Evolutionary conservation across 495 filamentous ascomycete species (phyloP), one percentile per base, ranked within the genome.

Genomic region (Achaetomiella virescens): DNA sequence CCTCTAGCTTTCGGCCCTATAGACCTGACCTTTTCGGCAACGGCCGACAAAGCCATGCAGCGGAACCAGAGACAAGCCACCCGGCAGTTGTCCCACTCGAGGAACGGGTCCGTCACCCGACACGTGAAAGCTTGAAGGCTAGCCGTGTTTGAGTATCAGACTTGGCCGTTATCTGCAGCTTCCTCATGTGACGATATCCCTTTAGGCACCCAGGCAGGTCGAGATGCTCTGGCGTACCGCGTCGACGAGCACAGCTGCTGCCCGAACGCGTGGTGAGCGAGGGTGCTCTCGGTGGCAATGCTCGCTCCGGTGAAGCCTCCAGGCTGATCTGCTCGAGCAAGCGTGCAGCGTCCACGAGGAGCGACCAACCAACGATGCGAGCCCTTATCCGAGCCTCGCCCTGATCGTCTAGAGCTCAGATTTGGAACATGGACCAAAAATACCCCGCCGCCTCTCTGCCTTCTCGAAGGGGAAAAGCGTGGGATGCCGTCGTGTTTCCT

Each of bases 41-140:
- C 58, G 57, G 66, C 66, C 66, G 66, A 67, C 57, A 65, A 48
- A 65, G 46, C 60, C 49, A 59, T 63, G 55, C 64, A 61, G 55
- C 37, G 46, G 54, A 53, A 56, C 59, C 53, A 58, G 56, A 63
- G 59, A 63, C 64, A 61, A 62, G 48, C 61, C 57, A 63, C 55
- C 59, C 60, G 61, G 54, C 41, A 33, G 35, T 58, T 61, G 61
- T 66, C 46, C 55, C 36, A 66, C 64, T 60, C 48, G 18, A 57
- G 22, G 27, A 36, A 41, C 35, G 50, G 47, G 59, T 52, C 24
- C 42, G 55, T 59, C 59, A 59, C 52, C 58, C 54, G 51, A 60
- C 65, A 69, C 63, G 62, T 66, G 67, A 66, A 46, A 41, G 51
- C 35, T 15, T 56, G 31, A 41, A 42, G 10, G 24, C 20, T 49